Evolutionary conservation across 805 yeast genomes (phyloP).

Genomic region (Zygoascus flipseniorum): DNA sequence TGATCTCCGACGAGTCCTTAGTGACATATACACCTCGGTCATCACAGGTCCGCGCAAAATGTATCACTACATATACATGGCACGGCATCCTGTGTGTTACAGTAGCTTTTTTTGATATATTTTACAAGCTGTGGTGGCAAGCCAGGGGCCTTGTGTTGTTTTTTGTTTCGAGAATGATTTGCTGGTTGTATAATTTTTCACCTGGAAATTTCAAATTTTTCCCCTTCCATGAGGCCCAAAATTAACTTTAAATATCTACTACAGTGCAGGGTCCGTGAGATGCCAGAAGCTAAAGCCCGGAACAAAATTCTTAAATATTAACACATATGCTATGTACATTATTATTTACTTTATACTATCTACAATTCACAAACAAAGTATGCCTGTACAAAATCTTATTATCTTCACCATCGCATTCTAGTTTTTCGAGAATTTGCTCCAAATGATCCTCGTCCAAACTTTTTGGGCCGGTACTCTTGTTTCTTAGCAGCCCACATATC

Average conservation of each 20-base stretch:
- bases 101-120: too few species aligned
- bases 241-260: too few species aligned
- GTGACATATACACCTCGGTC: slow-evolving; percentile 50
- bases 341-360: not conserved
- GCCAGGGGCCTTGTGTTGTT: too few species aligned
- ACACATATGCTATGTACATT: too few species aligned
- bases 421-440: slow-evolving; percentile 18
- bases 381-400: not conserved
- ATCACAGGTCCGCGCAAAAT: slow-evolving; percentile 59
- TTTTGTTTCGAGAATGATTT: too few species aligned
- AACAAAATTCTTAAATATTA: too few species aligned
- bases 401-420: slow-evolving; percentile 22
- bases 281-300: too few species aligned
- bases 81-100: not conserved
- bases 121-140: too few species aligned
- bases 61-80: slow-evolving; percentile 44
- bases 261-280: too few species aligned
- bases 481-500: slow-evolving; percentile 13
- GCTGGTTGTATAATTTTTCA: too few species aligned
- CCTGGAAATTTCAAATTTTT: too few species aligned
- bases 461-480: not conserved
- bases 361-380: not conserved
- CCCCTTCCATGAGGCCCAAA: too few species aligned
- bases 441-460: slow-evolving; percentile 7
- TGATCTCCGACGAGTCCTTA: slow-evolving; percentile 60